Base-by-base conservation (phyloP, 495 filamentous ascomycete species). In the Lasiosphaeris hirsuta region DNA sequence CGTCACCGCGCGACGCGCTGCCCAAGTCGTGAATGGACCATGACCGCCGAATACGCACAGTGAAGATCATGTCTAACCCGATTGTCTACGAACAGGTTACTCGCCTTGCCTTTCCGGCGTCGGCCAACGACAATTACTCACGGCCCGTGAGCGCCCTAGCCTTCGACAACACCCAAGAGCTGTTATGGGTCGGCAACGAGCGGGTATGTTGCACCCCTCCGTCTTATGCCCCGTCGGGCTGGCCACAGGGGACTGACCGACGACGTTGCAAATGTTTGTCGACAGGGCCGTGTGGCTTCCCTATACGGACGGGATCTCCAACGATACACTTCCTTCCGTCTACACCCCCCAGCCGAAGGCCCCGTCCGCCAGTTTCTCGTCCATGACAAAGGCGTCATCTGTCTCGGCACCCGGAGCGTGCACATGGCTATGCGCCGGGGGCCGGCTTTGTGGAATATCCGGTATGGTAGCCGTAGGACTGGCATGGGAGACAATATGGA, bases 141-240 rank as follows among this genome's bases (percentile, higher is more conserved):
- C 84, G 86, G n/a, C 79, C 83, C 43, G 82, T 84, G 52, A 84
- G 86, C 5, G 83, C 89, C 9, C 73, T 96, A 59, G 87, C 90
- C 18, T 97, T 97, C 67, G 94, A 99, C 67, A 86, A 86, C 56
- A 78, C 81, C 42, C 85, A 93, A 68, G 94, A 97, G 70, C 81
- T 97, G 34, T 69, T 97, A 58, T 98, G 95, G 94, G 81, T 84
- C 9, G 94, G 94, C 10, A 93, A 91, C 71, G 88, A 92, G 75
- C 88, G 84, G 78, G 92, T 95, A 75, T 74, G 86, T 66, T 39
- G 19, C 44, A 34, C 6, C 14, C 10, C 7, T 10, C 14, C 14
- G 61, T 43, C 60, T 49, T 35, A 15, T n/a, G 15, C 2, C 34
- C 36, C 34, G 18, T 37, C 13, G 33, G 18, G 36, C 8, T 36